Evolutionary conservation across 2,329 filamentous ascomycete genomes (phyloP).

Genomic region (Diaporthe eres): DNA sequence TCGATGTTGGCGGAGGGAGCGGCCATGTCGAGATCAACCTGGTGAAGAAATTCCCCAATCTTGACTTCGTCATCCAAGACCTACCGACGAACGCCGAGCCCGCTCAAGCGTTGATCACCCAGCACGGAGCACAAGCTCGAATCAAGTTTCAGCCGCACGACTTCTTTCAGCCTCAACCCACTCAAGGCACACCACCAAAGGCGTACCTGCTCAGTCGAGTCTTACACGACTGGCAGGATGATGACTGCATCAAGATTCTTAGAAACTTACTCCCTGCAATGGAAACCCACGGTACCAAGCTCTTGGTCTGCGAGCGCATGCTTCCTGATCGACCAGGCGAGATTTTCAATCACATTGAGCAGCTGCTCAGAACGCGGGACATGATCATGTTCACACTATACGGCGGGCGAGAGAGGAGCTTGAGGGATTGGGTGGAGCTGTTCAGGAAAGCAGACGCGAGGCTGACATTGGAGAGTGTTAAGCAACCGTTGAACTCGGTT

Average conservation of each 20-base stretch:
- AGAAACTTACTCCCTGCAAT: constrained; percentile 51
- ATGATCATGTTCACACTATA: constrained; percentile 42
- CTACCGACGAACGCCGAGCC: neutral
- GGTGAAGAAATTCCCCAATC: neutral
- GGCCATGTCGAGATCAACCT: constrained; percentile 5
- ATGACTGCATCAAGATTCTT: constrained; percentile 53
- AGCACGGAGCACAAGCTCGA: neutral
- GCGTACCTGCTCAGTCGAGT: constrained; percentile 55
- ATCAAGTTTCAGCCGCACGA: constrained; percentile 46
- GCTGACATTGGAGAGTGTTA: constrained; percentile 23
- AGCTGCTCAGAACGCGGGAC: constrained; percentile 6
- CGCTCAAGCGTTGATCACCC: neutral
- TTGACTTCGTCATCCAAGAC: constrained; percentile 7
- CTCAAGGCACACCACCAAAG: constrained; percentile 45
- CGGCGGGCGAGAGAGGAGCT: constrained; percentile 39
- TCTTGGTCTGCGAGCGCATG: constrained; percentile 40
- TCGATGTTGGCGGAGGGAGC: constrained; percentile 6
- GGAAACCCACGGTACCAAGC: constrained; percentile 43
- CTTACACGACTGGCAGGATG: constrained; percentile 57
- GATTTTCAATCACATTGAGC: constrained; percentile 39
- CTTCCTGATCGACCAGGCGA: constrained; percentile 39
- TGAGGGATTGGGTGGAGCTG: constrained; percentile 33
- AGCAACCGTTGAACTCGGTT: neutral
- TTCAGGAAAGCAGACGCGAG: constrained; percentile 38
- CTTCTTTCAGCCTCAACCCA: constrained; percentile 54